These are phyloP conservation scores for Pseudocercospora fijiensis DNA, from an alignment of 2,329 filamentous ascomycete genomes.

Conservation along the genomic window DNA sequence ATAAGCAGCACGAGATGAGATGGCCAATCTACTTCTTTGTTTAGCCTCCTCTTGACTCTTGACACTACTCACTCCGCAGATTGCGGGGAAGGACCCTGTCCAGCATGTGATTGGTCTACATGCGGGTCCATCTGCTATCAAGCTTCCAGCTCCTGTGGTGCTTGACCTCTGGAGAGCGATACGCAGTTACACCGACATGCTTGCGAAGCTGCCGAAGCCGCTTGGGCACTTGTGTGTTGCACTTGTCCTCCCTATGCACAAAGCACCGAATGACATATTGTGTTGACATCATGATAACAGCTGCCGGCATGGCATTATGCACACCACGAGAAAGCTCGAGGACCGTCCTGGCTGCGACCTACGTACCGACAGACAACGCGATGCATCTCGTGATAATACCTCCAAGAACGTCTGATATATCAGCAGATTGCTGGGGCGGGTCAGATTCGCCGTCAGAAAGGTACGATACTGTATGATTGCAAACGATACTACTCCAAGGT, in stretches of 20 bases:
- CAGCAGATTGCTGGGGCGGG: not conserved
- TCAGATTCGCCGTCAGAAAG: not conserved
- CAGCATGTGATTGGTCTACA: constrained; percentile 1
- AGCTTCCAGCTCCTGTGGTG: not conserved
- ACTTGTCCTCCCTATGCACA: constrained; percentile 1
- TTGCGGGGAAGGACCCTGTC: constrained; percentile 14
- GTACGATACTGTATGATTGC: not conserved
- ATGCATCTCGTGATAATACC: constrained; percentile 14
- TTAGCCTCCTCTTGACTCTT: constrained; percentile 2
- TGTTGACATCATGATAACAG: not conserved
- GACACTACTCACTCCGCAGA: not conserved
- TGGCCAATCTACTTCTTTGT: constrained; percentile 1
- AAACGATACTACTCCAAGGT: not conserved
- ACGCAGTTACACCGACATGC: constrained; percentile 19
- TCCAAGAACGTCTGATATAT: not conserved
- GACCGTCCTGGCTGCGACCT: constrained; percentile 1
- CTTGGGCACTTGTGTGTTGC: not conserved
- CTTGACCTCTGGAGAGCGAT: constrained; percentile 4
- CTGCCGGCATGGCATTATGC: not conserved
- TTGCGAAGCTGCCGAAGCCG: constrained; percentile 7
- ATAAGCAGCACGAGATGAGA: not conserved
- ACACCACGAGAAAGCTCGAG: not conserved
- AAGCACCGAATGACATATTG: constrained; percentile 9
- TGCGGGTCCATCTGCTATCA: not conserved
- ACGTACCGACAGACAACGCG: constrained; percentile 5